Evolutionary conservation across 2,329 filamentous ascomycete genomes (phyloP), one percentile per base, ranked within the genome.

Genomic region (Ascomycota sp.): DNA sequence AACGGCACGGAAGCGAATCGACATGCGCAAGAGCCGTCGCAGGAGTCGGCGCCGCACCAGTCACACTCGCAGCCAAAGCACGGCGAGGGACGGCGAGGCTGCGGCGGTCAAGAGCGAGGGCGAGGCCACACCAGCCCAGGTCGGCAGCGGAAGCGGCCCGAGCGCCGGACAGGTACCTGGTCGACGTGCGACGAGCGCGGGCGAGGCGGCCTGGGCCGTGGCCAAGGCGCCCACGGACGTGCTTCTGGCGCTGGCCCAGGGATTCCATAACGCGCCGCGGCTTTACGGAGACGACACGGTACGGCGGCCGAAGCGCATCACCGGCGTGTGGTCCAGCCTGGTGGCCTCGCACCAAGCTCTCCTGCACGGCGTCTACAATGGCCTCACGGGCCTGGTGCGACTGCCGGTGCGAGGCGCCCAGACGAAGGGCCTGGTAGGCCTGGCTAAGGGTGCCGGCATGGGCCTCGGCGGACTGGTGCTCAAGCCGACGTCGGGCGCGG

Each of bases 271-370:
- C 37, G 71, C 70, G 0, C 74, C 74, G 2, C 63, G 71, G 2
- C 56, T 80, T 0, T 80, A 79, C 38, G 74, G 73, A 10, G 75
- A 80, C 40, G 63, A 69, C 29, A 78, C 73, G 2, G 75, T 80
- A 2, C 63, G 75, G 4, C 61, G 62, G 2, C 69, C 70, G 1
- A 60, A 61, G 2, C 61, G 69, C 7, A 65, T 79, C 25, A 77
- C 70, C 1, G 75, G 72, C 2, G 60, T 78, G 33, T 57, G 61
- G 29, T 76, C 70, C 2, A 75, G 74, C 1, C 52, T 72, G 8
- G 59, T 57, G 23, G 73, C 72, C 0, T 70, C 70, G 0, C 56
- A 69, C 5, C 53, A 63, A 34, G 73, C 75, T 43, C 64, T 78
- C 20, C 47, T 62, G 0, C 71, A 67, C 34, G 73, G 73, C 4